Base-by-base conservation (phyloP, 805 yeast genomes). In the Zygotorulaspora danielsina region DNA sequence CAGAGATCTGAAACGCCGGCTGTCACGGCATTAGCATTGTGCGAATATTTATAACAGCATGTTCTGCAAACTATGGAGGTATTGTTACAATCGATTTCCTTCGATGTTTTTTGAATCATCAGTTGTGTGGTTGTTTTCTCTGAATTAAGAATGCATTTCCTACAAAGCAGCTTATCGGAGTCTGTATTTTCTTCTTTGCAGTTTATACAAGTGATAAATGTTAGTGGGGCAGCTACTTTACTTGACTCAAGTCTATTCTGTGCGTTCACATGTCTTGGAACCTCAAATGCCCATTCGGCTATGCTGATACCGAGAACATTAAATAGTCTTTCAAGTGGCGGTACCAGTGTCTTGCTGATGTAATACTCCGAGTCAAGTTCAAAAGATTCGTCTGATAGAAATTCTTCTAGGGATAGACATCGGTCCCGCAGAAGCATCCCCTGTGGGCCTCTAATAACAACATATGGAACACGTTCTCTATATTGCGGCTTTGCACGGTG, bases 251-350 rank as follows among this genome's bases (percentile, higher is more conserved):
- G 35, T 17, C 30, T 34, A 3, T 35, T 18, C 21, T 22, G 29
- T 15, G 24, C 17, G 21, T 30, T 29, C 13, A 34, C 35, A 19
- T 21, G 33, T 32, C 42, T 34, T 20, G 95, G 86, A 66, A 88
- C 68, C 19, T 78, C 84, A 8, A 62, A 61, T 46, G 79, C 84
- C 98, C 98, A 93, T 3, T 67, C 68, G 29, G 69, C 67, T 5
- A 89, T 71, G 62, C 87, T 83, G 2, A 84, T 93, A 0, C 98
- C 98, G 41, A 87, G 63, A 10, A 90, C 61, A 50, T 79, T 83
- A 61, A 93, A 84, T 2, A 90, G 66, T 42, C 98, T 66, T 46
- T 86, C 94, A 39, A 93, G 63, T 0, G 98, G 97, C 2, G 98
- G 97, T 6, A 90, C 77, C 33, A 93, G 61, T 2, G 86, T 86